Evolutionary conservation across 345 rosid genomes (phyloP).

Genomic region (Anastatica hierochuntica): DNA sequence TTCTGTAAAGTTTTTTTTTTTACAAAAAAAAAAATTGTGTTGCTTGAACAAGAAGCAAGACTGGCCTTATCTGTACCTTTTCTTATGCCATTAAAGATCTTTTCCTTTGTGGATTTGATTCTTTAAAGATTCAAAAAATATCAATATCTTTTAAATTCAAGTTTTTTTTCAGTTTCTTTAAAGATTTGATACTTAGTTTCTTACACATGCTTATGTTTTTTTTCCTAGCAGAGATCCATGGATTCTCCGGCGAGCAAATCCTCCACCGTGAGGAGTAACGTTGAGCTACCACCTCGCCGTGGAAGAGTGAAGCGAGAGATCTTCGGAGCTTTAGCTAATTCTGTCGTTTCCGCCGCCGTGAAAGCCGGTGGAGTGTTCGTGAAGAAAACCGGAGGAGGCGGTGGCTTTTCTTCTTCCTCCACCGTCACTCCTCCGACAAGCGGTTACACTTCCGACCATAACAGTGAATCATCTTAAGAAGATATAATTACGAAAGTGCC

Average conservation of each 20-base stretch:
- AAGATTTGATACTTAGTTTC: too few species aligned
- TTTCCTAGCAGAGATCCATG: slow-evolving; percentile 20
- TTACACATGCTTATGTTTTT: not conserved
- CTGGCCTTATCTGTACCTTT: slow-evolving; percentile 22
- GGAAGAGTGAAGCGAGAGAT: slow-evolving; percentile 26
- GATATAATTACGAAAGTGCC: slow-evolving; percentile 9
- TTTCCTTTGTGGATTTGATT: too few species aligned
- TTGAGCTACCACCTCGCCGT: slow-evolving; percentile 22
- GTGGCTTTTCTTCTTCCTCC: slow-evolving; percentile 16
- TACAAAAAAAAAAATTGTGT: not conserved
- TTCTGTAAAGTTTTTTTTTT: not conserved
- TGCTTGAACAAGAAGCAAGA: slow-evolving; percentile 22
- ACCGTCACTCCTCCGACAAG: slow-evolving; percentile 19
- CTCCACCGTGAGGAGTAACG: not conserved
- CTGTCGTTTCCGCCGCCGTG: slow-evolving; percentile 9
- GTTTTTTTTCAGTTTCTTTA: not conserved
- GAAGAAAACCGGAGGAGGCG: slow-evolving; percentile 5
- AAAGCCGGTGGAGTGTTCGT: slow-evolving; percentile 13
- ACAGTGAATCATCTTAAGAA: slow-evolving; percentile 5
- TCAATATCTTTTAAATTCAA: not conserved
- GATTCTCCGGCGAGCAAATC: slow-evolving; percentile 2
- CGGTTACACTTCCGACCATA: slow-evolving; percentile 19
- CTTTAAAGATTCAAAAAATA: too few species aligned
- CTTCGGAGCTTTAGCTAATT: slow-evolving; percentile 16
- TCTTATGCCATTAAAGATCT: slow-evolving; percentile 6